These are phyloP conservation scores for Nannochloris sp. DNA, from an alignment of 139 green algal genomes.

Conservation along the genomic window DNA sequence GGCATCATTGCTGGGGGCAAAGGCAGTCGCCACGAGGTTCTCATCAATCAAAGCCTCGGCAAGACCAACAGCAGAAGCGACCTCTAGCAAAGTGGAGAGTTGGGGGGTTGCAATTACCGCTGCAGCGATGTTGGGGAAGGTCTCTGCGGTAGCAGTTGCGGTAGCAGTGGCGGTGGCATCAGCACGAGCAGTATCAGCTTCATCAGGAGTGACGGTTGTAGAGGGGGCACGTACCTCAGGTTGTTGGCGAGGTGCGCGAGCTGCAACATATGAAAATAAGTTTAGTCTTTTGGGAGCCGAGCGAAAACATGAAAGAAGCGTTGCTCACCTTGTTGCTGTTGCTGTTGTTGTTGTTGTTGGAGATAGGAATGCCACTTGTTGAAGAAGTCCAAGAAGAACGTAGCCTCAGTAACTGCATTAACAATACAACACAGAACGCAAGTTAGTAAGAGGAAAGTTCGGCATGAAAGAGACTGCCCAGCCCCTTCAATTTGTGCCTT, in stretches of 20 bases:
- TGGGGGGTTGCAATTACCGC: slow-evolving; percentile 1
- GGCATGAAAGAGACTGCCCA: too few relatives aligned
- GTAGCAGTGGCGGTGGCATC: not conserved
- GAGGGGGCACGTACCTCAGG: not conserved
- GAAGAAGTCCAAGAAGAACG: too few relatives aligned
- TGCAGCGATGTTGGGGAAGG: slow-evolving; percentile 14
- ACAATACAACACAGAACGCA: too few relatives aligned
- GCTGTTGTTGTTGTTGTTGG: too few relatives aligned
- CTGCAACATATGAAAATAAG: not conserved
- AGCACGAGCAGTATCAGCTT: too few relatives aligned
- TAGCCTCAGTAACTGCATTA: too few relatives aligned
- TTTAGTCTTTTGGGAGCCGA: too few relatives aligned
- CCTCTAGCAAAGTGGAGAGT: slow-evolving; percentile 12
- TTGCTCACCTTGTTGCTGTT: too few relatives aligned
- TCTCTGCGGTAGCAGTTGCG: not conserved
- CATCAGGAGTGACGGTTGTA: not conserved
- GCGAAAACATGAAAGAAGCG: too few relatives aligned
- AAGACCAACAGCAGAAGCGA: not conserved
- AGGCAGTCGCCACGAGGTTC: slow-evolving; percentile 34
- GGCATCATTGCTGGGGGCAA: slow-evolving; percentile 46
- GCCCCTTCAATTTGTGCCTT: too few relatives aligned
- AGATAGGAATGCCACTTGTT: too few relatives aligned
- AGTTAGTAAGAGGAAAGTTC: too few relatives aligned
- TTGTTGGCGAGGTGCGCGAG: not conserved
- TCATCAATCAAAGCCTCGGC: slow-evolving; percentile 14